Evolutionary conservation across 2,329 filamentous ascomycete species (phyloP).

Genomic region (Fusarium brevicatenulatum): DNA sequence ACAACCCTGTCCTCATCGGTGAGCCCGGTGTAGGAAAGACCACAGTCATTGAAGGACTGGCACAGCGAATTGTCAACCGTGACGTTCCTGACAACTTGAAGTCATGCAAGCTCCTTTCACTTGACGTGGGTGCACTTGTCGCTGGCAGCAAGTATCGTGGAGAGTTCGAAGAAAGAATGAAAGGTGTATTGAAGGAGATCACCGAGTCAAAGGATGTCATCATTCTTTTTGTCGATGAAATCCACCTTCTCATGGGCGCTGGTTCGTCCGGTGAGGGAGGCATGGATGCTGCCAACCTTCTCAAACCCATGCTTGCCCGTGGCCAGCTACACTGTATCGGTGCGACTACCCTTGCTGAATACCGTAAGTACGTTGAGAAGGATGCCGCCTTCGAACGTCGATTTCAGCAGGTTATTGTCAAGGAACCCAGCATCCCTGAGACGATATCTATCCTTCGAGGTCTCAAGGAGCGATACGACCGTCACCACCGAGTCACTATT

Average conservation of each 20-base stretch:
- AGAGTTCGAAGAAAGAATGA: slow-evolving; percentile 99
- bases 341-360: slow-evolving; percentile 93
- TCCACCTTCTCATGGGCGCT: slow-evolving; percentile 97
- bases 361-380: slow-evolving; percentile 99
- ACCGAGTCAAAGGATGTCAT: slow-evolving; percentile 95
- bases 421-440: slow-evolving; percentile 88
- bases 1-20: slow-evolving; percentile 97
- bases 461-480: slow-evolving; percentile 97
- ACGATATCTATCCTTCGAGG: slow-evolving; percentile 98
- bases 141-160: slow-evolving; percentile 98
- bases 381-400: slow-evolving; percentile 97
- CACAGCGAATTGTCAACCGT: slow-evolving; percentile 93
- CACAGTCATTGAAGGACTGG: slow-evolving; percentile 95
- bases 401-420: slow-evolving; percentile 98
- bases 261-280: slow-evolving; percentile 94
- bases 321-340: slow-evolving; percentile 98
- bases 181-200: slow-evolving; percentile 97
- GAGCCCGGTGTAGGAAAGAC: slow-evolving; percentile 99
- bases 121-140: slow-evolving; percentile 94
- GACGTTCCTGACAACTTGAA: slow-evolving; percentile 97
- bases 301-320: slow-evolving; percentile 97
- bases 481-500: slow-evolving; percentile 97
- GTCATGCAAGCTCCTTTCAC: slow-evolving; percentile 90
- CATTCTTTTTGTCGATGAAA: slow-evolving; percentile 97
- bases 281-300: slow-evolving; percentile 97